Percentiles rank a stretch among this genome's conserved stretches.
phyloP scores from a whole-genome alignment of 345 rosid genomes.

The Boechera retrofracta region DNA sequence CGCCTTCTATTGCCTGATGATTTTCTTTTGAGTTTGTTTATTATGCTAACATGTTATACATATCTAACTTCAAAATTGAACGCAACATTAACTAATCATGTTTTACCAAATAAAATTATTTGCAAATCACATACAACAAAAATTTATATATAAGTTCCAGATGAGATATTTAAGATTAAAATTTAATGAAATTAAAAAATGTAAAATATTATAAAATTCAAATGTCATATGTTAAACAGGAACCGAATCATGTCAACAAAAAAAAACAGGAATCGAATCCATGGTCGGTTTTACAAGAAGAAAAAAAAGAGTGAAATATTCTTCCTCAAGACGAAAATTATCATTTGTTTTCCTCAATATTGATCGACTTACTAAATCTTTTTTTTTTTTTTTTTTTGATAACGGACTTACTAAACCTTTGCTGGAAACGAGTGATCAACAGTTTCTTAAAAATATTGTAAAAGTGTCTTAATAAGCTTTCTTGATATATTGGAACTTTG shows the following conservation, averaged over 20 bases:
- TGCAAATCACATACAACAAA: too few relatives aligned
- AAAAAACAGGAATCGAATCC: neutral
- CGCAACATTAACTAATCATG: too few relatives aligned
- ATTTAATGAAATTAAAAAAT: too few relatives aligned
- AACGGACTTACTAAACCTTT: neutral
- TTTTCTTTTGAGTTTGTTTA: neutral
- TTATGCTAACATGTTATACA: neutral
- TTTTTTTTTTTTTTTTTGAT: neutral
- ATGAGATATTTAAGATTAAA: too few relatives aligned
- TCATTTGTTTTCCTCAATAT: neutral
- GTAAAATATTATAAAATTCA: too few relatives aligned
- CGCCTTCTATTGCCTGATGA: too few relatives aligned
- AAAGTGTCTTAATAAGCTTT: neutral
- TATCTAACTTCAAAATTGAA: too few relatives aligned
- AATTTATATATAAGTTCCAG: too few relatives aligned
- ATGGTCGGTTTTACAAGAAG: neutral
- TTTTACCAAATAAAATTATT: too few relatives aligned
- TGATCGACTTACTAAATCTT: constrained; percentile 2
- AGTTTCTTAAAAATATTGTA: neutral
- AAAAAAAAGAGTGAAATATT: too few relatives aligned
- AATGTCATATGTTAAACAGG: neutral
- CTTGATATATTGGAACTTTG: constrained; percentile 22
- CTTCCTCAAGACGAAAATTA: neutral
- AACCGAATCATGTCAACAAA: neutral
- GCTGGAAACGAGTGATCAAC: constrained; percentile 21